phyloP scores from a whole-genome alignment of 2,329 filamentous ascomycete species.

The Penicillium sp. region DNA sequence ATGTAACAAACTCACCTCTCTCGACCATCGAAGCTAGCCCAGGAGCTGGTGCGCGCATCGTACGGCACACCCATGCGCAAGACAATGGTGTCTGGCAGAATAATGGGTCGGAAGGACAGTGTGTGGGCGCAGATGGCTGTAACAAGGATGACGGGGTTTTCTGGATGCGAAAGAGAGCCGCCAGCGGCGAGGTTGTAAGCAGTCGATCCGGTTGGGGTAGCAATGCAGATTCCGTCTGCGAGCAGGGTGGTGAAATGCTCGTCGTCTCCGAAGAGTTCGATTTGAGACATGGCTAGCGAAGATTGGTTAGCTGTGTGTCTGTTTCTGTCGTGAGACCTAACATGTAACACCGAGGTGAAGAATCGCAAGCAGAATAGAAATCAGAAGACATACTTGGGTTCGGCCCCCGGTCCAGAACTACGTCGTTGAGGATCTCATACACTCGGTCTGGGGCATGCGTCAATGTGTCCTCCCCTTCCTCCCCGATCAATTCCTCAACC shows the following conservation, averaged over 20 bases:
- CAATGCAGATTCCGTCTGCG: conserved; percentile 86
- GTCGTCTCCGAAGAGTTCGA: conserved; percentile 87
- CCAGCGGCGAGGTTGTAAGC: conserved; percentile 93
- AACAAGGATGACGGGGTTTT: conserved; percentile 90
- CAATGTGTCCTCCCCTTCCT: conserved; percentile 70
- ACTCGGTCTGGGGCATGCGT: conserved; percentile 79
- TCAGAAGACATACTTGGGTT: conserved; percentile 63
- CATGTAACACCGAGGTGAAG: not conserved
- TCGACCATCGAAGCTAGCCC: conserved; percentile 95
- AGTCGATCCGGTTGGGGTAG: conserved; percentile 87
- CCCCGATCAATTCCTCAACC: conserved; percentile 80
- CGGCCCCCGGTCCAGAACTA: conserved; percentile 90
- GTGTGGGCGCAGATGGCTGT: conserved; percentile 94
- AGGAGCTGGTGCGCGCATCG: conserved; percentile 75
- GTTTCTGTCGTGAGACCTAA: not conserved
- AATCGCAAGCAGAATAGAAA: not conserved
- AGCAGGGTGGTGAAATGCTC: conserved; percentile 90
- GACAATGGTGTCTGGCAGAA: conserved; percentile 91
- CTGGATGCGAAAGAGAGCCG: conserved; percentile 88
- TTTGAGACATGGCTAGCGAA: conserved; percentile 68
- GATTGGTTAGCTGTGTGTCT: conserved; percentile 10
- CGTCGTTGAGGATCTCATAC: conserved; percentile 87
- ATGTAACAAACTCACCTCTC: conserved; percentile 51
- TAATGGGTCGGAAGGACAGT: conserved; percentile 89
- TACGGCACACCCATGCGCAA: conserved; percentile 90